Percentiles rank a stretch among this genome's conserved stretches.
These are phyloP conservation scores for Aspergillus jensenii DNA, from an alignment of 2,329 filamentous ascomycete species.

Conservation along the genomic window DNA sequence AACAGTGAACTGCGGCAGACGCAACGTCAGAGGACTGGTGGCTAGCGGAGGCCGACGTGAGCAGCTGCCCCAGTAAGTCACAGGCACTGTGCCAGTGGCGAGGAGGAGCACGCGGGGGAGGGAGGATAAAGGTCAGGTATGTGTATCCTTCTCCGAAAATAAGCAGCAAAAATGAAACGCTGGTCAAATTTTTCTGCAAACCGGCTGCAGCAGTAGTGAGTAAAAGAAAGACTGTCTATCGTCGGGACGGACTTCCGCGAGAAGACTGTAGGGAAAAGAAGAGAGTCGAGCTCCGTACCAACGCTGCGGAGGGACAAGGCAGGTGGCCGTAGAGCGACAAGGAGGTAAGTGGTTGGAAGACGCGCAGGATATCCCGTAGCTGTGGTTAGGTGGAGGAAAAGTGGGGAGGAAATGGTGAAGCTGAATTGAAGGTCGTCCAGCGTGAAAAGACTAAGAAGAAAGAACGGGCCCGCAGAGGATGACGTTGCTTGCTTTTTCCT, in stretches of 20 bases:
- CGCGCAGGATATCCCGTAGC: not conserved
- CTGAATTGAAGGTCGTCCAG: slow-evolving; percentile 14
- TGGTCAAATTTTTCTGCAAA: slow-evolving; percentile 12
- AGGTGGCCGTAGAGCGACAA: not conserved
- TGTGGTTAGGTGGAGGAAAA: not conserved
- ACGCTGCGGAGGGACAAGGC: not conserved
- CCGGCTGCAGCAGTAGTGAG: slow-evolving; percentile 7
- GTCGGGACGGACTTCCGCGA: not conserved
- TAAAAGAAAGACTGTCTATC: slow-evolving; percentile 4
- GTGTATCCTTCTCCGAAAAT: not conserved
- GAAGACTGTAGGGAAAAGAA: not conserved
- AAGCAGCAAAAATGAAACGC: not conserved
- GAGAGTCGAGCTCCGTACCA: not conserved
- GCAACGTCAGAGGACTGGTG: slow-evolving; percentile 28
- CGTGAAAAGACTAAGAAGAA: slow-evolving; percentile 8
- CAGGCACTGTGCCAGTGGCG: slow-evolving; percentile 29
- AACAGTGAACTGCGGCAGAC: slow-evolving; percentile 3
- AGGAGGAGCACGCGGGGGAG: slow-evolving; percentile 17
- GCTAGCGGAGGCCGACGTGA: slow-evolving; percentile 21
- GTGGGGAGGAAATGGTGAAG: slow-evolving; percentile 11
- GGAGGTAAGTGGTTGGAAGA: not conserved
- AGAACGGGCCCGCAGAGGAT: not conserved
- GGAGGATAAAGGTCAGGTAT: slow-evolving; percentile 2
- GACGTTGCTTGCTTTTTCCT: slow-evolving; percentile 8
- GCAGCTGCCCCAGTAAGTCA: slow-evolving; percentile 36